phyloP scores from a whole-genome alignment of 2,329 filamentous ascomycete species.

The Ceratocystis diversiconidia region DNA sequence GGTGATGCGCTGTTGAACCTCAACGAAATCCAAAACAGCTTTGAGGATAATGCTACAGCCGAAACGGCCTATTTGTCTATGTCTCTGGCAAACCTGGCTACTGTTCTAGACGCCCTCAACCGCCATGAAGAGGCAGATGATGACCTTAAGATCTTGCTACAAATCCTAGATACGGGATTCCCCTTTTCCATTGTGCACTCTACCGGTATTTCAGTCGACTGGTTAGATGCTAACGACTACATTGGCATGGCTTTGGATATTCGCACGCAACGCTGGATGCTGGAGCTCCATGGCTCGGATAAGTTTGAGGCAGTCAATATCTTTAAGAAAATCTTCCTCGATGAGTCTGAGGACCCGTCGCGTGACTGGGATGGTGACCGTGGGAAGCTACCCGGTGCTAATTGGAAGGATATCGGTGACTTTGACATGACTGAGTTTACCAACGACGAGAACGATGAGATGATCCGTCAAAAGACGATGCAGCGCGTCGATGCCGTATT shows the following conservation, averaged over 20 bases:
- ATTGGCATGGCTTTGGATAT: conserved; percentile 25
- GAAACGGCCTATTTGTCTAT: conserved; percentile 19
- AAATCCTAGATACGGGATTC: conserved; percentile 24
- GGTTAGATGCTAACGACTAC: conserved; percentile 19
- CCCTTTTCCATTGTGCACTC: conserved; percentile 23
- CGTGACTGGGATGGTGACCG: conserved; percentile 20
- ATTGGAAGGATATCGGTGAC: conserved; percentile 17
- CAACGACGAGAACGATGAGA: conserved; percentile 14
- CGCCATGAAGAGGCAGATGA: conserved; percentile 17
- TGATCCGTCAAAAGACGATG: conserved; percentile 11
- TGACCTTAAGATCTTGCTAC: conserved; percentile 23
- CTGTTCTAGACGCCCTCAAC: conserved; percentile 23
- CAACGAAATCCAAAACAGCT: conserved; percentile 15
- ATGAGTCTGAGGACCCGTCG: conserved; percentile 22
- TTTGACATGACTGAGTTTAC: conserved; percentile 14
- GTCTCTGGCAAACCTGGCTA: conserved; percentile 27
- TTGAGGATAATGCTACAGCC: conserved; percentile 4
- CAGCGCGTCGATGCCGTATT: conserved; percentile 13
- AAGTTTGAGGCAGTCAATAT: conserved; percentile 20
- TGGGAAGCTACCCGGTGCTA: conserved; percentile 8
- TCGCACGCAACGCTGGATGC: conserved; percentile 27
- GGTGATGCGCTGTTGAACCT: conserved; percentile 24
- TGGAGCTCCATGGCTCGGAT: conserved; percentile 19
- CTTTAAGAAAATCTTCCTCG: conserved; percentile 25
- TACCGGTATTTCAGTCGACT: conserved; percentile 17